Percentiles rank a stretch among this genome's conserved stretches.
These are phyloP conservation scores for Ophiocordyceps sinensis DNA, from an alignment of 2,329 filamentous ascomycete species.

Conservation along the genomic window DNA sequence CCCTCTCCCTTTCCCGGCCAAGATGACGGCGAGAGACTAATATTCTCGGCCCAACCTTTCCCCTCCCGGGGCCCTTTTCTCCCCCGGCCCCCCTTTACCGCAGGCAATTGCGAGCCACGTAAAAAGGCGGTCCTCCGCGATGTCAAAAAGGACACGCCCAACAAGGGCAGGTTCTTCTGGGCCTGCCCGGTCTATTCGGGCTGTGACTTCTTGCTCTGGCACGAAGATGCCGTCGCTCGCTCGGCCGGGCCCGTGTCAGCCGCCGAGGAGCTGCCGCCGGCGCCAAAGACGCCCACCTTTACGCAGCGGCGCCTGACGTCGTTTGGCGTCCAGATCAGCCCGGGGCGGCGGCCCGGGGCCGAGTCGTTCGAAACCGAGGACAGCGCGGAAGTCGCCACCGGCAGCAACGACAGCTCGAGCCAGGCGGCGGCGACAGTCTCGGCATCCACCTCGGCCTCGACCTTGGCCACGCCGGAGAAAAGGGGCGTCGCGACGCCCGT, in stretches of 20 bases:
- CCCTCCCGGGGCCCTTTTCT: not conserved
- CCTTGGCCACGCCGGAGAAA: too few species aligned
- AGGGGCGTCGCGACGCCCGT: not conserved
- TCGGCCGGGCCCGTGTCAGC: constrained; percentile 11
- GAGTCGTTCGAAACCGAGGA: not conserved
- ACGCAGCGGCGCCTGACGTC: constrained; percentile 15
- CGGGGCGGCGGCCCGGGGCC: constrained; percentile 6
- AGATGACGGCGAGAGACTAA: not conserved
- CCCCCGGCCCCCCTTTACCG: not conserved
- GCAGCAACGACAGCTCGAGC: too few species aligned
- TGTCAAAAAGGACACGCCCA: constrained; percentile 22
- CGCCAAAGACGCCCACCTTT: constrained; percentile 12
- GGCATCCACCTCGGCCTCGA: not conserved
- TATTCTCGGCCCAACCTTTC: not conserved
- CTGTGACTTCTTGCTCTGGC: constrained; percentile 32
- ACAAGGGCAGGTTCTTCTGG: constrained; percentile 28
- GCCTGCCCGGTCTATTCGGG: constrained; percentile 19
- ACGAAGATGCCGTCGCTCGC: constrained; percentile 20
- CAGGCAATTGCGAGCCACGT: constrained; percentile 29
- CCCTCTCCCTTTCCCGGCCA: not conserved
- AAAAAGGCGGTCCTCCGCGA: constrained; percentile 18
- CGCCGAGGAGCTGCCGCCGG: constrained; percentile 1
- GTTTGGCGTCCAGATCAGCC: constrained; percentile 14
- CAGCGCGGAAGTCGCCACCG: not conserved
- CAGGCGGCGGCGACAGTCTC: not conserved